phyloP scores from a whole-genome alignment of 768 basidiomycete species.

The Lentinula raphanica region DNA sequence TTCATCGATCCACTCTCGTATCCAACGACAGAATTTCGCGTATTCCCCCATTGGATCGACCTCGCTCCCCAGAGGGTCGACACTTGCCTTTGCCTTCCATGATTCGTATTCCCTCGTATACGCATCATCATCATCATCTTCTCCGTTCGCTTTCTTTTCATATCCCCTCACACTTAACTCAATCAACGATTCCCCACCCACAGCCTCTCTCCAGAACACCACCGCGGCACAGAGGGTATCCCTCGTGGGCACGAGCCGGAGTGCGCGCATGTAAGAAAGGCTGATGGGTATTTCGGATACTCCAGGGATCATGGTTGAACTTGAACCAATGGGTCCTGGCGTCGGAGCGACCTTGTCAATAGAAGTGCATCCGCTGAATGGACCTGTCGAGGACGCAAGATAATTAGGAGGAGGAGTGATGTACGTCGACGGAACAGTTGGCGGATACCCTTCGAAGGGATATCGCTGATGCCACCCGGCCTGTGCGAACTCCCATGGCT shows the following conservation, averaged over 20 bases:
- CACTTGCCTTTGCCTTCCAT: conserved; percentile 4
- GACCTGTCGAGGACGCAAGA: not conserved
- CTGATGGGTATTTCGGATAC: not conserved
- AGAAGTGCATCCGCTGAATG: no score
- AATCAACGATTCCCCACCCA: not conserved
- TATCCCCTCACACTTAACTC: not conserved
- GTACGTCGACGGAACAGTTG: not conserved
- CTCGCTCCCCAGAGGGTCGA: not conserved
- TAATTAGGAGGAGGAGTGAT: no score
- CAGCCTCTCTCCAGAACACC: conserved; percentile 6
- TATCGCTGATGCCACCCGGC: not conserved
- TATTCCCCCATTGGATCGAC: not conserved
- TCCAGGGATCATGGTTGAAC: not conserved
- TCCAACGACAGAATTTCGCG: conserved; percentile 3
- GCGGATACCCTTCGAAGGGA: conserved; percentile 3
- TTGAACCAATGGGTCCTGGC: not conserved
- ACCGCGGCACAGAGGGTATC: conserved; percentile 5
- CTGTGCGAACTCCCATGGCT: not conserved
- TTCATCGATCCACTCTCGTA: conserved; percentile 5
- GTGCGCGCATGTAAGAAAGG: not conserved
- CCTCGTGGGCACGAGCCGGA: not conserved
- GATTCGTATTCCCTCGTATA: not conserved
- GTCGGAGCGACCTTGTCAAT: not conserved
- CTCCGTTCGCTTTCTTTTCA: not conserved
- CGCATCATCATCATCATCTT: not conserved